Conservation (phyloP, 2,329 filamentous ascomycete species). For the Trichophyton verrucosum region DNA sequence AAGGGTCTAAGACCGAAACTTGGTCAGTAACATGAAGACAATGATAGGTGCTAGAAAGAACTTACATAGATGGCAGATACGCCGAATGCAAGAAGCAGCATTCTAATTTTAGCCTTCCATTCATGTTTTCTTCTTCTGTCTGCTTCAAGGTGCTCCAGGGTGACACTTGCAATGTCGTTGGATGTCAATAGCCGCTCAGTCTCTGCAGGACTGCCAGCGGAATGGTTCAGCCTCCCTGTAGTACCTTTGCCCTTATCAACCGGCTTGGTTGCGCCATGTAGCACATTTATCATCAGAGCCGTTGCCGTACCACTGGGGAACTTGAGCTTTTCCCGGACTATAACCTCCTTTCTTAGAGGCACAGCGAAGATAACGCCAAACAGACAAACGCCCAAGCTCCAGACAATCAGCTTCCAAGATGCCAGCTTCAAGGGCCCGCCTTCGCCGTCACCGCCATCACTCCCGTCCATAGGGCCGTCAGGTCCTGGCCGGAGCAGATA, state of each 20-base stretch:
- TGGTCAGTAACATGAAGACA: background rate
- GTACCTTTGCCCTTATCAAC: slow-evolving; percentile 27
- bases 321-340: slow-evolving; percentile 80
- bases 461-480: slow-evolving; percentile 64
- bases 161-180: slow-evolving; percentile 4
- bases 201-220: slow-evolving; percentile 16
- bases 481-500: slow-evolving; percentile 69
- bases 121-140: slow-evolving; percentile 29
- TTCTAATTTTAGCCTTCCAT: slow-evolving; percentile 51
- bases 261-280: slow-evolving; percentile 54
- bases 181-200: slow-evolving; percentile 24
- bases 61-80: slow-evolving; percentile 45
- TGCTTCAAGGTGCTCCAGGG: slow-evolving; percentile 21
- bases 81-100: slow-evolving; percentile 48
- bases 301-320: slow-evolving; percentile 95
- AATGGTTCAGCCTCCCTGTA: slow-evolving; percentile 1
- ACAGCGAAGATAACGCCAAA: slow-evolving; percentile 97
- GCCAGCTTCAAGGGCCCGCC: slow-evolving; percentile 61
- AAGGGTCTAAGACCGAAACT: slow-evolving; percentile 49
- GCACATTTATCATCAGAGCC: slow-evolving; percentile 77
- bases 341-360: slow-evolving; percentile 77
- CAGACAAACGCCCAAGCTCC: slow-evolving; percentile 86
- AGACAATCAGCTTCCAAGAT: slow-evolving; percentile 67
- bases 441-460: slow-evolving; percentile 53
- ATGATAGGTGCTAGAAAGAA: background rate